Base-by-base conservation (phyloP, 306 rosid genomes). In the Abrus pulchellus region DNA sequence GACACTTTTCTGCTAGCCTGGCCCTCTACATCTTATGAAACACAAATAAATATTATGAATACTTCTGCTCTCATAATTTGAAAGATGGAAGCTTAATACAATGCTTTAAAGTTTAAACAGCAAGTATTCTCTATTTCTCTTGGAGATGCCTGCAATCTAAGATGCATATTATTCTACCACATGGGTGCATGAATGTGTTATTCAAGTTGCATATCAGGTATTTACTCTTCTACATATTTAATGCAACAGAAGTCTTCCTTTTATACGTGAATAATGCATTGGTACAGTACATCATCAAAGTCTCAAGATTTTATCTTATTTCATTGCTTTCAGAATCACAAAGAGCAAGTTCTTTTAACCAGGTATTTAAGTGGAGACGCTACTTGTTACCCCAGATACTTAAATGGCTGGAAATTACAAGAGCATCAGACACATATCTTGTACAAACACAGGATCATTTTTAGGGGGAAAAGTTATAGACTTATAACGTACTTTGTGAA, bases 1-100 rank as follows among this genome's bases (percentile, higher is more conserved):
- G 91, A 93, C 75, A 86, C 86, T 88, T 90, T 69, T 78, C 99
- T 85, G 90, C 89, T 92, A 40, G 90, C 94, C 82, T 88, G 97
- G 66, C 98, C 97, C 80, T 96, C 98, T 85, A 87, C 89, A 89
- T 90, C 96, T 92, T 72, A 54, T 87, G 83, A 90, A 77, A 81
- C 50, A 83, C 63, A 78, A 66, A 77, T 45, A 80, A 78, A 78
- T 43, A 77, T 66, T 20, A 68, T 54, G 50, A 34, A 64, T 28
- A 44, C 72, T 80, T 63, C 30, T 45, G 56, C 44, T 80, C 78
- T 65, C 36, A 59, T 73, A 72, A 71, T 80, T 59, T 57, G 75
- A 80, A 57, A 55, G 1, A 61, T 50, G 50, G 8, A 64, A 85
- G 36, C 38, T 47, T 30, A 56, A 68, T n/a, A 52, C 7, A 85